Evolutionary conservation across 345 rosid species (phyloP), one percentile per base, ranked within the genome.

Genomic region (Hibiscus trionum): DNA sequence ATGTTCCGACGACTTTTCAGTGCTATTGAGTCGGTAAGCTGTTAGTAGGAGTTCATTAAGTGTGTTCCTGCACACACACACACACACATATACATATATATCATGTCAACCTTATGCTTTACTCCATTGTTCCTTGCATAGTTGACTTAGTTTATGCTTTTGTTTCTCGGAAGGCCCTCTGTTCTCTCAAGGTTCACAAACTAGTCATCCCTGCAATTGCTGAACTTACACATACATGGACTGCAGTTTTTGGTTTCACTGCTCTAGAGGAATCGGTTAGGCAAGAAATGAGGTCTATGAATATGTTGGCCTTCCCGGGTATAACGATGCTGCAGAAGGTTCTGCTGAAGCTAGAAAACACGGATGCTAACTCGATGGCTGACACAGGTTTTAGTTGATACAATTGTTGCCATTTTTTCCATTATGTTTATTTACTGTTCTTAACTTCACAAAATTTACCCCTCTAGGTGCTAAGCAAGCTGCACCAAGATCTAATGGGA

Each of bases 1-100:
- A 90, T 93, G 97, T 93, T 96, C 62, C 91, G 91, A 19, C 87
- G 88, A 60, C 97, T 93, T 75, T 88, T 89, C 61, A 56, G 66
- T 66, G 97, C 88, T 69, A 86, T 93, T 72, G 89, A 93, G 79
- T 81, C 77, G n/a, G 97, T 90, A 89, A 76, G 90, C 72, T 73
- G 46, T 50, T 15, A 65, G 37, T 46, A 27, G 6, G 35, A 16
- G 42, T 16, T 61, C 16, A 29, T 7, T 50, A 1, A 11, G 21
- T 55, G 26, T 7, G 58, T 73, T 37, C 42, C 42, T 37, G 42
- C 42, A 37, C 35, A 31, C 5, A 31, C 35, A 31, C 33, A n/a
- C 69, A 33, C 42, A 37, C 42, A 37, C 8, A 37, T 8, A 37
- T 1, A 15, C 66, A 27, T 12, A 26, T 35, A 73, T 62, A 27